Evolutionary conservation across 202 grass and related monocot species (phyloP).

Genomic region (Setaria italica): DNA sequence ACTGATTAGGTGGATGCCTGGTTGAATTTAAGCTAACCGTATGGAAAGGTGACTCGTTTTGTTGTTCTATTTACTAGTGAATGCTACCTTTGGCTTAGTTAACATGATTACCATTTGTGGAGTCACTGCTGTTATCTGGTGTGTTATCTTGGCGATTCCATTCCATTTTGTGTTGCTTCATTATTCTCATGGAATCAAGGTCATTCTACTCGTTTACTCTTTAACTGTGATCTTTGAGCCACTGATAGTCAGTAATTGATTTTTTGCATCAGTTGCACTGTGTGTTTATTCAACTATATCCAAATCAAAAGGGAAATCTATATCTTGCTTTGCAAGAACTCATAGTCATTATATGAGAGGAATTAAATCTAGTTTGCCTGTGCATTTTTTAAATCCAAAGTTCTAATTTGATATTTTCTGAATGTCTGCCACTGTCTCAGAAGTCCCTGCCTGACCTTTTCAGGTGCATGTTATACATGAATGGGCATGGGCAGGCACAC

Average conservation of each 20-base stretch:
- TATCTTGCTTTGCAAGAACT: constrained; percentile 17
- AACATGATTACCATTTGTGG: constrained; percentile 8
- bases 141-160: not conserved
- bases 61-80: constrained; percentile 1
- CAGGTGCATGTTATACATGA: constrained; percentile 97
- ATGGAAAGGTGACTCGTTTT: not conserved
- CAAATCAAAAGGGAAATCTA: not conserved
- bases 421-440: constrained; percentile 27
- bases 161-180: not conserved
- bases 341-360: not conserved
- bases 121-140: not conserved
- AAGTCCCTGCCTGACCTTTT: constrained; percentile 31
- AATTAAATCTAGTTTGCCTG: not conserved
- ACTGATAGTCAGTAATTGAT: not conserved
- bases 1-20: not conserved
- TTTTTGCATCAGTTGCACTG: not conserved
- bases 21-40: not conserved
- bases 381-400: constrained; percentile 25
- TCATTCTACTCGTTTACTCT: not conserved
- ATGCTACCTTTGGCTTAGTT: not conserved
- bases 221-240: not conserved
- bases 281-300: not conserved
- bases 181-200: not conserved
- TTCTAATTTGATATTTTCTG: constrained; percentile 27
- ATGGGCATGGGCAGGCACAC: constrained; percentile 99